Evolutionary conservation across 371 early-diverging fungal genomes (phyloP).

Genomic region (Mucor irregularis): DNA sequence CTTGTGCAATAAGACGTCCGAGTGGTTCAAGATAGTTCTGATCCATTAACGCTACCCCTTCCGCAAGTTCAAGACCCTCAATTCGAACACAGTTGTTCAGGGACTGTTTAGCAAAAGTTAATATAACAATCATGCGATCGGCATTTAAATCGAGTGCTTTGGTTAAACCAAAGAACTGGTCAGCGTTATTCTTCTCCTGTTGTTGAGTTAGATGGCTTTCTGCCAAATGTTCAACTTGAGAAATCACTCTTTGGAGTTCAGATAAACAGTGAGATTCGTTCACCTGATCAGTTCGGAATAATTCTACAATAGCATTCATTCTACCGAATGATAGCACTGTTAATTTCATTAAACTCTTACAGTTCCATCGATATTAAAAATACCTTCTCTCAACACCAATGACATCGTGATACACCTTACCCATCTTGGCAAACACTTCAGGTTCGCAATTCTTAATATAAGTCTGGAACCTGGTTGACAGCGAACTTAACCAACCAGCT

Average conservation of each 20-base stretch:
- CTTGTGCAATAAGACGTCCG: constrained; percentile 53
- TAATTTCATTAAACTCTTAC: constrained; percentile 12
- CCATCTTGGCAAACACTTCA: constrained; percentile 68
- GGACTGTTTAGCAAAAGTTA: constrained; percentile 50
- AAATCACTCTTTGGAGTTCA: constrained; percentile 65
- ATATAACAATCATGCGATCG: constrained; percentile 65
- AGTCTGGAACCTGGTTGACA: constrained; percentile 67
- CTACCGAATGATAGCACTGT: constrained; percentile 13
- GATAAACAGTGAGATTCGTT: constrained; percentile 59
- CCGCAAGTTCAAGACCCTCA: constrained; percentile 32
- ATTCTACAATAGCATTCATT: constrained; percentile 69
- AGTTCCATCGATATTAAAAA: too few relatives aligned
- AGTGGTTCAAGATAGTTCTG: constrained; percentile 60
- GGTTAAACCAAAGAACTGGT: constrained; percentile 58
- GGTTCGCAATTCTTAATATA: constrained; percentile 69
- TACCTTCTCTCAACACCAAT: constrained; percentile 66
- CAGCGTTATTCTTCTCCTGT: constrained; percentile 38
- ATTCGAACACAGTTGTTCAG: constrained; percentile 36
- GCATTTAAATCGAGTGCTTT: constrained; percentile 64
- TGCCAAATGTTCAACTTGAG: constrained; percentile 68
- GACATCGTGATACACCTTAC: constrained; percentile 70
- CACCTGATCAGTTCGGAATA: constrained; percentile 73
- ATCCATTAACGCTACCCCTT: constrained; percentile 56
- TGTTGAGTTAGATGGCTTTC: constrained; percentile 57
- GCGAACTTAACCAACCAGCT: constrained; percentile 69